Evolutionary conservation across 2,329 filamentous ascomycete genomes (phyloP).

Genomic region (Decorospora gaudefroyi): DNA sequence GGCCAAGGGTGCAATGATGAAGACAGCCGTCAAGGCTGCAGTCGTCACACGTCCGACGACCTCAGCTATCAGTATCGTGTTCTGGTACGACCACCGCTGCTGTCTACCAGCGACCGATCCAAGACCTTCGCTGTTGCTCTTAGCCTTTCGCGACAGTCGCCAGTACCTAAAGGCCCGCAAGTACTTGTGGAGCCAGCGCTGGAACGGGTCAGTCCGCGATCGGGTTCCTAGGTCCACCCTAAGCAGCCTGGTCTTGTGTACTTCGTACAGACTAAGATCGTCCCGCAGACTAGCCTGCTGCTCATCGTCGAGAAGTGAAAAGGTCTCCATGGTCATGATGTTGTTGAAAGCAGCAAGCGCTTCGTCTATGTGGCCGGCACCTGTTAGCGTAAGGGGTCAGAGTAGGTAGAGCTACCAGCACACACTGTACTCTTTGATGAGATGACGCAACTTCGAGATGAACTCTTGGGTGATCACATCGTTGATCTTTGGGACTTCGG

Average conservation of each 20-base stretch:
- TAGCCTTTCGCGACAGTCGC: conserved; percentile 16
- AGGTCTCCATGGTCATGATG: conserved; percentile 35
- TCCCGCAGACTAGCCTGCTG: conserved; percentile 23
- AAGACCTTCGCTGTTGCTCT: conserved; percentile 10
- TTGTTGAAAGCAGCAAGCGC: conserved; percentile 28
- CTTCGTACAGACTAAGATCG: conserved; percentile 37
- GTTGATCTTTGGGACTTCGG: conserved; percentile 8
- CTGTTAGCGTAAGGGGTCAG: no score
- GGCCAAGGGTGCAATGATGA: conserved; percentile 24
- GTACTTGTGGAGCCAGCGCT: conserved; percentile 23
- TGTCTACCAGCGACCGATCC: conserved; percentile 6
- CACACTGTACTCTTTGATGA: conserved; percentile 28
- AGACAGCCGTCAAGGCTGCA: conserved; percentile 24
- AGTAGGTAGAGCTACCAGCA: no score
- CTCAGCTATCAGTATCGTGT: conserved; percentile 29
- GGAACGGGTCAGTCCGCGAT: conserved; percentile 22
- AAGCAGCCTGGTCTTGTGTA: conserved; percentile 44
- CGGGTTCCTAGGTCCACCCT: conserved; percentile 38
- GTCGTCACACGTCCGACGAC: conserved; percentile 22
- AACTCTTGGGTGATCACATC: conserved; percentile 22
- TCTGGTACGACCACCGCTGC: conserved; percentile 25
- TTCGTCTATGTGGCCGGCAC: no score
- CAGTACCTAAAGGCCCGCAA: conserved; percentile 20
- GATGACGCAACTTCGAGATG: conserved; percentile 21
- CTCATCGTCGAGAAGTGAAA: conserved; percentile 29